Base-by-base conservation (phyloP, 331 rosid species). In the Dryas integrifolia region DNA sequence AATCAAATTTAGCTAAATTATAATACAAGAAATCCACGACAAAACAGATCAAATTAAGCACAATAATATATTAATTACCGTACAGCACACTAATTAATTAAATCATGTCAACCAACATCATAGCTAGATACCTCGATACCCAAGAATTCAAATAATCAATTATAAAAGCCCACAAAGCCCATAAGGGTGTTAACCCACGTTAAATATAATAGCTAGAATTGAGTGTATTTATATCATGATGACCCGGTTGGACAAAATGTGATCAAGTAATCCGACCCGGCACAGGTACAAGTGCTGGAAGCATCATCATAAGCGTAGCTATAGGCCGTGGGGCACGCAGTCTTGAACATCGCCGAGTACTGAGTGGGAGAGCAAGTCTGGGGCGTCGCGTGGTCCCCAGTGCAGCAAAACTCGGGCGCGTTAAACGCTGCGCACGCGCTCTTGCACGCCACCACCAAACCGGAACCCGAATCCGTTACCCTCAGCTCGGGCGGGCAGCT, bases 291-390 rank as follows among this genome's bases (percentile, higher is more conserved):
- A 39, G 97, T 94, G 69, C 96, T 94, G 0, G 98, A 78, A 50
- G 96, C 96, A 61, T 94, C 97, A 15, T 91, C 98, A 41, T 94
- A 94, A 0, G 97, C 98, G 39, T 89, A 94, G 72, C 97, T 94
- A 9, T 94, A 94, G 3, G 98, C 96, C 6, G 89, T 18, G 1
- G 97, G 98, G 18, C 98, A 94, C 1, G 98, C 96, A 0, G 18
- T 74, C 89, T 94, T 94, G 75, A 94, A 94, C 76, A 91, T 75
- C 75, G 63, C 74, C 46, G 98, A 94, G 83, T 91, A 94, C 8
- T 72, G 74, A 6, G 98, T 89, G 21, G 98, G 87, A 6, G 87
- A 70, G 77, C 98, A 94, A 0, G 90, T 94, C 65, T 84, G 77
- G 41, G 97, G 97, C 4, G 92, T 86, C 3, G 92, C 56, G 78